A percentile compares a stretch with the other conserved stretches of the same genome.
These are phyloP conservation scores for Hordeum vulgare DNA, from an alignment of 176 grass and related monocot species.

Conservation along the genomic window MorexV3_pseudomolecules_assembly NC_058522.1:460361217-460361716, in stretches of 20 bases:
- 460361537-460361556: constrained; percentile 45
- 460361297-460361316: constrained; percentile 25
- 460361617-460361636: constrained; percentile 73
- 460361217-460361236: background rate
- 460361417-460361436: constrained; percentile 68
- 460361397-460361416: constrained; percentile 28
- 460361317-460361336: constrained; percentile 45
- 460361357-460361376: constrained; percentile 22
- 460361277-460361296: constrained; percentile 70
- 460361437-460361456: constrained; percentile 42
- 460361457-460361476: constrained; percentile 70
- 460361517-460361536: constrained; percentile 83
- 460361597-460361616: constrained; percentile 32
- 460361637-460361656: constrained; percentile 35
- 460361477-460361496: constrained; percentile 30
- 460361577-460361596: constrained; percentile 79
- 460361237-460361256: background rate
- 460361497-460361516: constrained; percentile 77
- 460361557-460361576: constrained; percentile 74
- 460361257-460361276: too few species aligned
- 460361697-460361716: constrained; percentile 58
- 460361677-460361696: constrained; percentile 53
- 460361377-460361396: background rate
- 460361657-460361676: constrained; percentile 55
- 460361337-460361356: constrained; percentile 46